These are phyloP conservation scores for Rosa chinensis DNA, from an alignment of 306 rosid species.

Conservation along the genomic window DNA sequence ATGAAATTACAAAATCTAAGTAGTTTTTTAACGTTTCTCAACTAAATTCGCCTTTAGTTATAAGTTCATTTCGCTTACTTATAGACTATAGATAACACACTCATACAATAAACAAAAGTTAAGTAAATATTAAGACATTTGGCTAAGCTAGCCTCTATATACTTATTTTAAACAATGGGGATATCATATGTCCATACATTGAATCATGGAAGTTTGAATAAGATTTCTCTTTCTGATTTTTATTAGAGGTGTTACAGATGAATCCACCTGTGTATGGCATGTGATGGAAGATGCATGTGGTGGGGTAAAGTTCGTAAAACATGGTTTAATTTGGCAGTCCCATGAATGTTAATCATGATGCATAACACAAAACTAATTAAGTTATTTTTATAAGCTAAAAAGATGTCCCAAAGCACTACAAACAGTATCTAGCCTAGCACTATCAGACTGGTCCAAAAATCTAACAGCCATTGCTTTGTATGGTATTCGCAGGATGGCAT, in stretches of 20 bases:
- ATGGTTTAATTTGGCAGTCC: conserved; percentile 7
- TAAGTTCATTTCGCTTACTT: too few relatives aligned
- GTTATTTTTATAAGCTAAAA: conserved; percentile 8
- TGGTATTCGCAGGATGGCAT: neutral
- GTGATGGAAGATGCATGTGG: conserved; percentile 23
- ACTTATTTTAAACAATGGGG: too few relatives aligned
- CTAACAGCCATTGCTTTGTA: conserved; percentile 12
- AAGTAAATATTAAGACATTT: too few relatives aligned
- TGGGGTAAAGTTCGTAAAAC: conserved; percentile 16
- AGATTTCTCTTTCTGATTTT: neutral
- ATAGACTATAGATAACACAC: too few relatives aligned
- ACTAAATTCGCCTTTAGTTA: too few relatives aligned
- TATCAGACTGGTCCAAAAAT: neutral
- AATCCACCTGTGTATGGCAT: conserved; percentile 20
- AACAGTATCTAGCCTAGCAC: conserved; percentile 20
- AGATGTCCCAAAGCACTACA: conserved; percentile 30
- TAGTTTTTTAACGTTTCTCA: too few relatives aligned
- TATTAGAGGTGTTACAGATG: neutral
- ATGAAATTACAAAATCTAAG: too few relatives aligned
- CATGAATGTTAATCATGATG: conserved; percentile 30
- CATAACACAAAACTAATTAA: conserved; percentile 12
- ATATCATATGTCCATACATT: too few relatives aligned
- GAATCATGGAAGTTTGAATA: too few relatives aligned
- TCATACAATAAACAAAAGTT: too few relatives aligned
- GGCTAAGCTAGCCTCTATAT: too few relatives aligned